Conservation (phyloP, 2,329 filamentous ascomycete genomes). For the Pseudocercospora pini-densiflorae region DNA sequence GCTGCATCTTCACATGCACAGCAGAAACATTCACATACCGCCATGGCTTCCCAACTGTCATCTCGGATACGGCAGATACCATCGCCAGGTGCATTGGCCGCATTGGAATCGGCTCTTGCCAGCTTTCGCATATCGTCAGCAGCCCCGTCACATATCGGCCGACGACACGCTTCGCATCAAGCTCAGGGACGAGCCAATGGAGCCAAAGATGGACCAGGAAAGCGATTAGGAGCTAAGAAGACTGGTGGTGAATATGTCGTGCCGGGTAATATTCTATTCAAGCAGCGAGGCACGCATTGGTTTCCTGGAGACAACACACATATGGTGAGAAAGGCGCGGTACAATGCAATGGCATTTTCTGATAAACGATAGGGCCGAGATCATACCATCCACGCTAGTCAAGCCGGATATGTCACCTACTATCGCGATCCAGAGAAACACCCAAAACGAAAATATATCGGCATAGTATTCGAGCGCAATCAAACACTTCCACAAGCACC, state of each 20-base stretch:
- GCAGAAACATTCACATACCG: neutral
- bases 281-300: slow-evolving; percentile 93
- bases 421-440: slow-evolving; percentile 86
- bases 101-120: slow-evolving; percentile 39
- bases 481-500: slow-evolving; percentile 77
- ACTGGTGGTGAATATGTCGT: slow-evolving; percentile 91
- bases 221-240: slow-evolving; percentile 94
- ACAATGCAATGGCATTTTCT: neutral
- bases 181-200: slow-evolving; percentile 71
- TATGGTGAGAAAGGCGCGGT: slow-evolving; percentile 57
- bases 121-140: slow-evolving; percentile 36
- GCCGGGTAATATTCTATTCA: slow-evolving; percentile 97
- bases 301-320: slow-evolving; percentile 93
- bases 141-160: slow-evolving; percentile 17
- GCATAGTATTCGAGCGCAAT: slow-evolving; percentile 82
- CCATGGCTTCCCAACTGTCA: slow-evolving; percentile 18
- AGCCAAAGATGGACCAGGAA: slow-evolving; percentile 72
- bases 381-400: slow-evolving; percentile 89
- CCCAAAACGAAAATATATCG: slow-evolving; percentile 91
- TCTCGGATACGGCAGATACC: slow-evolving; percentile 29
- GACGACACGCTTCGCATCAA: slow-evolving; percentile 65
- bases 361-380: slow-evolving; percentile 67
- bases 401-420: slow-evolving; percentile 92
- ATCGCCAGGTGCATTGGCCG: slow-evolving; percentile 33
- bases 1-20: neutral